These are phyloP conservation scores for Nakaseomyces glabratus DNA, from an alignment of 1,139 yeast species.

Conservation along the genomic window DNA sequence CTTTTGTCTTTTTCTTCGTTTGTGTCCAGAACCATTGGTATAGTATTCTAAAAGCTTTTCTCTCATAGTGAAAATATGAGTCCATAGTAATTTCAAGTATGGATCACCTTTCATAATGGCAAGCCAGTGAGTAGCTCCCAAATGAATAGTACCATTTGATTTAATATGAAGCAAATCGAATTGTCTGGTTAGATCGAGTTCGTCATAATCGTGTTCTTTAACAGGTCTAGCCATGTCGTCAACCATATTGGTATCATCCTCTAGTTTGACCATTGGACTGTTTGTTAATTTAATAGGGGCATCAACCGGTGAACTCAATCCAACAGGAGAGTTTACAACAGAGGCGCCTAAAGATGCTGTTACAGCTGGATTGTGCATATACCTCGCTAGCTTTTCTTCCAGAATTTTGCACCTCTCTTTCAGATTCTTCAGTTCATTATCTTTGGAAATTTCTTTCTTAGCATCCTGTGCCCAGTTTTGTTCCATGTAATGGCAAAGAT, in stretches of 20 bases:
- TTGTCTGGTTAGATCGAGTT: slow-evolving; percentile 38
- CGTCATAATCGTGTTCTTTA: slow-evolving; percentile 29
- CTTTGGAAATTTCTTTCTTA: slow-evolving; percentile 45
- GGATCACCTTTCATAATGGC: slow-evolving; percentile 47
- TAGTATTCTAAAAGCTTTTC: slow-evolving; percentile 35
- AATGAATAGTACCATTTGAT: slow-evolving; percentile 41
- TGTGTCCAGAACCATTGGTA: slow-evolving; percentile 3
- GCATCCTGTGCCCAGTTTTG: slow-evolving; percentile 45
- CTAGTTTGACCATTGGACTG: slow-evolving; percentile 11
- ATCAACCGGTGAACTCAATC: neutral
- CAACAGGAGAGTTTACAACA: neutral
- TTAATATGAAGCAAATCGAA: slow-evolving; percentile 45
- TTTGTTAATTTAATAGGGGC: slow-evolving; percentile 4
- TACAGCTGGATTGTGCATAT: neutral
- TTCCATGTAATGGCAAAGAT: slow-evolving; percentile 58
- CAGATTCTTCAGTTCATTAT: slow-evolving; percentile 28
- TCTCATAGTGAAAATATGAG: slow-evolving; percentile 41
- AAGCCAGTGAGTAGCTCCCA: slow-evolving; percentile 46
- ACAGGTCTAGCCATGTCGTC: slow-evolving; percentile 33
- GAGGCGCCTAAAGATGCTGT: slow-evolving; percentile 1
- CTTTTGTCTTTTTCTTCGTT: slow-evolving; percentile 11
- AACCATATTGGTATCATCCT: slow-evolving; percentile 34
- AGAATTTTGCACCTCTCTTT: slow-evolving; percentile 28
- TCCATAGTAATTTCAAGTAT: slow-evolving; percentile 42
- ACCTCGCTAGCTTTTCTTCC: slow-evolving; percentile 21